Base-by-base conservation (phyloP, 805 yeast genomes). In the Pichia nakasei region DNA sequence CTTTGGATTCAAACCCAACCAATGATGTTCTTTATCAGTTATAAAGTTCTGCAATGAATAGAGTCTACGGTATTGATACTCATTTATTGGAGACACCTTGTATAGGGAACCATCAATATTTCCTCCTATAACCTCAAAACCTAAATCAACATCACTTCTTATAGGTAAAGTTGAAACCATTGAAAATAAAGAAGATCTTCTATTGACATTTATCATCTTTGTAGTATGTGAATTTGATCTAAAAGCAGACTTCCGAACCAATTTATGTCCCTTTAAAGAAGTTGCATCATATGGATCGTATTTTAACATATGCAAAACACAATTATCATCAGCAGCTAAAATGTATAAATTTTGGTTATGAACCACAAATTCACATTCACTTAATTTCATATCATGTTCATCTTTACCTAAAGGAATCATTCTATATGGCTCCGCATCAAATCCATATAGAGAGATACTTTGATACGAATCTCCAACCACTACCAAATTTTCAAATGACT, bases 351-450 rank as follows among this genome's bases (percentile, higher is more conserved):
- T 83, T 11, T 83, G 84, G 46, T 82, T 84, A 45, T 78, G 73
- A 15, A 79, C 76, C 22, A 85, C 61, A 56, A 89, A 87, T 48
- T 89, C 96, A n/a, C 84, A 77, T 47, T 82, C 71, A 37, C 73
- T 69, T 0, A 84, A 82, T 54, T 80, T 83, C 37, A 83, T 66
- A 18, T 72, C 62, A 22, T 75, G 70, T 19, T 75, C 69, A 58
- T 89, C 95, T 57, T 82, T 85, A 9, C 95, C 89, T 41, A 93
- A 61, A 45, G 74, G 61, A 17, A 87, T 69, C 80, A 91, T 79
- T 50, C 96, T 68, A 59, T 85, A 89, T 1, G 99, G 99, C 55
- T 91, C 96, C 2, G 94, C 91, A 60, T 88, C 95, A 64, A 88
- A 89, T 1, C 97, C 97, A 24, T 81, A 79, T 45, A 93, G 69